Evolutionary conservation across 1,284 basidiomycete species (phyloP).

Genomic region (Takashimella tepidaria): DNA sequence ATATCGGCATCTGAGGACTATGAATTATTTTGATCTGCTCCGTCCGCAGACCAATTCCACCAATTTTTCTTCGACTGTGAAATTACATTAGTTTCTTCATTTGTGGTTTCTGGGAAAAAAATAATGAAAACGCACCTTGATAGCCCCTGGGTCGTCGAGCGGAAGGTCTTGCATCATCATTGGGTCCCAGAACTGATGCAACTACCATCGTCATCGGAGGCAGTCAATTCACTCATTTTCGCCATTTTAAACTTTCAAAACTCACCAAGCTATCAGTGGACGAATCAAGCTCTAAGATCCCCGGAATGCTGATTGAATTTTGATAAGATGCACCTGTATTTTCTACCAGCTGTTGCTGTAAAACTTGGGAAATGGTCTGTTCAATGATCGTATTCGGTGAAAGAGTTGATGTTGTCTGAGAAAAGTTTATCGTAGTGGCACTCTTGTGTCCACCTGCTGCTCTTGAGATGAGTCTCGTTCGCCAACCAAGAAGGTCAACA

Average conservation of each 20-base stretch:
- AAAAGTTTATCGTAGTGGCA: constrained; percentile 2
- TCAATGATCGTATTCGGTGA: neutral
- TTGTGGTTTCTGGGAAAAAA: neutral
- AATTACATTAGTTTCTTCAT: neutral
- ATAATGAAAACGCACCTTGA: neutral
- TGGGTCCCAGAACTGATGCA: constrained; percentile 41
- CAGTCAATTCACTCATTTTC: neutral
- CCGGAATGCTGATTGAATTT: too few species aligned
- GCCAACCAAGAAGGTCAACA: constrained; percentile 31
- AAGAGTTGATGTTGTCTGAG: neutral
- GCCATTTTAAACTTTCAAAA: neutral
- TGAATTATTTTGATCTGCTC: constrained; percentile 5
- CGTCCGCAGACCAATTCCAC: constrained; percentile 2
- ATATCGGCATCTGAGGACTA: too few species aligned
- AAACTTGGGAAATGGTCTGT: neutral
- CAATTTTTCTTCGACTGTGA: constrained; percentile 2
- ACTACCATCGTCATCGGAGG: constrained; percentile 4
- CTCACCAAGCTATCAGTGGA: constrained; percentile 10
- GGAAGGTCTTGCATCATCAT: constrained; percentile 13
- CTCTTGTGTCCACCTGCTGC: constrained; percentile 8
- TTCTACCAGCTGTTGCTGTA: neutral
- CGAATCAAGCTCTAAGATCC: too few species aligned
- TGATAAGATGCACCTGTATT: too few species aligned
- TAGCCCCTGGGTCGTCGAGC: neutral
- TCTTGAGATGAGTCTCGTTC: constrained; percentile 28